A percentile compares a stretch with the other conserved stretches of the same genome.
phyloP scores from a whole-genome alignment of 2,329 filamentous ascomycete genomes.

The Pochonia chlamydosporia region DNA sequence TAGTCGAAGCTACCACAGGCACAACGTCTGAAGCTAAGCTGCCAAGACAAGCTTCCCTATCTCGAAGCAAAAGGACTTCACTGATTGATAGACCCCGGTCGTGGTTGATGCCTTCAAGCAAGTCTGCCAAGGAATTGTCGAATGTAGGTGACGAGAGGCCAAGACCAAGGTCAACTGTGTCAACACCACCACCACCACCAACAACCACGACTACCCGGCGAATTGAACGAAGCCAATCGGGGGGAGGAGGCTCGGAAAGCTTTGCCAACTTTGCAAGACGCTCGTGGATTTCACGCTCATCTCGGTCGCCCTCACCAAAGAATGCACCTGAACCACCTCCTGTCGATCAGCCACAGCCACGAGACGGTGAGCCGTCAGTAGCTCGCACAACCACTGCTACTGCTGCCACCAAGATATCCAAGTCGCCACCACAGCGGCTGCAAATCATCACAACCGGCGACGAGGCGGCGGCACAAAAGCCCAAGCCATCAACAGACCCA shows the following conservation, averaged over 20 bases:
- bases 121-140: slow-evolving; percentile 25
- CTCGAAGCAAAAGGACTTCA: slow-evolving; percentile 36
- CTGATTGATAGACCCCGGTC: slow-evolving; percentile 44
- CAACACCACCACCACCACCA: slow-evolving; percentile 2
- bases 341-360: slow-evolving; percentile 15
- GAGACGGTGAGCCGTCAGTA: slow-evolving; percentile 11
- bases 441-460: slow-evolving; percentile 20
- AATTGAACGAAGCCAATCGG: slow-evolving; percentile 29
- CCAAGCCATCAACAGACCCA: slow-evolving; percentile 25
- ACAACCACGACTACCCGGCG: slow-evolving; percentile 16
- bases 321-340: slow-evolving; percentile 21
- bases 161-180: neutral
- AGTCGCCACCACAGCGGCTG: slow-evolving; percentile 19
- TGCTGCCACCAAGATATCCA: slow-evolving; percentile 3
- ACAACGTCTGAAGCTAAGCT: slow-evolving; percentile 3
- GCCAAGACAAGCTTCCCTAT: slow-evolving; percentile 11
- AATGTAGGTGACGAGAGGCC: slow-evolving; percentile 10
- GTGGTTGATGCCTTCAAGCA: slow-evolving; percentile 43
- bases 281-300: slow-evolving; percentile 9
- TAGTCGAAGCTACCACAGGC: neutral
- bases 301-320: slow-evolving; percentile 34
- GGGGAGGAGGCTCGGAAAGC: slow-evolving; percentile 31
- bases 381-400: neutral
- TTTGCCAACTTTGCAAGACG: slow-evolving; percentile 29
- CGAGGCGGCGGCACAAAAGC: slow-evolving; percentile 16